Base-by-base conservation (phyloP, 2,329 filamentous ascomycete genomes). In the Akanthomyces dipterigenus region DNA sequence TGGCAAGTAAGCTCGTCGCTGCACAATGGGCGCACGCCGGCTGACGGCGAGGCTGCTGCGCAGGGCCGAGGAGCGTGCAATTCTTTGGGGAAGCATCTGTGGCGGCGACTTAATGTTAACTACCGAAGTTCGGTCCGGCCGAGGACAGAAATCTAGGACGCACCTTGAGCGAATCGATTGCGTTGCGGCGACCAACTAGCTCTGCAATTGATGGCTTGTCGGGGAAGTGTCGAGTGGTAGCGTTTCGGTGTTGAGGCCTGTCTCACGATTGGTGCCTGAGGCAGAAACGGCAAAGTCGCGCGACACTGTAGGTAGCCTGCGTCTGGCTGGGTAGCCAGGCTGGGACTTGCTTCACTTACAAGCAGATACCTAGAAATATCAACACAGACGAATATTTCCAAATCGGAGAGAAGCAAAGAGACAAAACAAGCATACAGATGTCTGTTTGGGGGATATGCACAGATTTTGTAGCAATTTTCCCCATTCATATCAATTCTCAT, bases 31-130 rank as follows among this genome's bases (percentile, higher is more conserved):
- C 36, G 83, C 73, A 71, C 78, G 78, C 72, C 78, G 78, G 68
- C 75, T 71, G 65, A 77, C 75, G 63, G 77, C 73, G 58, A 80
- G 72, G 65, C 77, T 71, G 62, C 73, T 76, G 70, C 78, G 77
- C 67, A 73, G 69, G 68, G 73, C 73, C 67, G 73, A 75, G 67
- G 73, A 78, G 76, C 81, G 81, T 69, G 76, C 78, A 74, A 87
- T 76, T 77, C 82, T 81, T 76, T 80, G 80, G 66, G 80, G 77
- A 72, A 87, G 79, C 85, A 88, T 87, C 84, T 87, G 69, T 16
- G 55, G 18, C 28, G 55, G 43, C 26, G 22, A n/a, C 28, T 53
- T 28, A 53, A 46, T 22, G 53, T 63, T 63, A 67, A 65, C 66
- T 64, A 62, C 51, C 0, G 9, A 42, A 7, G 42, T 11, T 7